phyloP scores from a whole-genome alignment of 345 rosid genomes.

The Luvunga scandens region DNA sequence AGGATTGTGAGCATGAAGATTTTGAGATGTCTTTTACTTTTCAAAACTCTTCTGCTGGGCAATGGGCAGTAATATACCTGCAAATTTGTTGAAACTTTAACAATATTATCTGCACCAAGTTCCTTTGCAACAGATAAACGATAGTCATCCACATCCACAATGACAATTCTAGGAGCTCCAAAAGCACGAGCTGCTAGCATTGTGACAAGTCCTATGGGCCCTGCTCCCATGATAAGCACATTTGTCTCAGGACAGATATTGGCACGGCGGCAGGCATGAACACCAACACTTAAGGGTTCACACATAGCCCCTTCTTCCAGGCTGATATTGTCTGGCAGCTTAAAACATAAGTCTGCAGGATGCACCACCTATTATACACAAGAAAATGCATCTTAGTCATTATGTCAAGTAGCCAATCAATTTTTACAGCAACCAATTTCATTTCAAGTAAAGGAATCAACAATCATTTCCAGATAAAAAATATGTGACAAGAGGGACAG shows the following conservation, averaged over 20 bases:
- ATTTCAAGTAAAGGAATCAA: not conserved
- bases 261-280: constrained; percentile 93
- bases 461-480: not conserved
- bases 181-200: constrained; percentile 89
- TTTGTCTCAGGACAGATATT: constrained; percentile 66
- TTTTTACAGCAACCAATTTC: not conserved
- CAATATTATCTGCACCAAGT: constrained; percentile 64
- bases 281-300: constrained; percentile 91
- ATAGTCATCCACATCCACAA: constrained; percentile 72
- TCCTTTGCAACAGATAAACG: constrained; percentile 72
- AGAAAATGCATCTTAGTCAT: not conserved
- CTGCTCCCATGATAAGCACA: constrained; percentile 79
- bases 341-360: constrained; percentile 87
- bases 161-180: constrained; percentile 72
- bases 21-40: not conserved
- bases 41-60: not conserved
- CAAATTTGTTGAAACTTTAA: constrained; percentile 61
- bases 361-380: constrained; percentile 66
- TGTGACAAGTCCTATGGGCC: constrained; percentile 89
- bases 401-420: not conserved
- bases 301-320: constrained; percentile 99
- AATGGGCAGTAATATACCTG: constrained; percentile 40
- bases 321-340: constrained; percentile 83
- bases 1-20: not conserved
- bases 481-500: not conserved